phyloP scores from a whole-genome alignment of 768 basidiomycete species.

The Russula abietina region DNA sequence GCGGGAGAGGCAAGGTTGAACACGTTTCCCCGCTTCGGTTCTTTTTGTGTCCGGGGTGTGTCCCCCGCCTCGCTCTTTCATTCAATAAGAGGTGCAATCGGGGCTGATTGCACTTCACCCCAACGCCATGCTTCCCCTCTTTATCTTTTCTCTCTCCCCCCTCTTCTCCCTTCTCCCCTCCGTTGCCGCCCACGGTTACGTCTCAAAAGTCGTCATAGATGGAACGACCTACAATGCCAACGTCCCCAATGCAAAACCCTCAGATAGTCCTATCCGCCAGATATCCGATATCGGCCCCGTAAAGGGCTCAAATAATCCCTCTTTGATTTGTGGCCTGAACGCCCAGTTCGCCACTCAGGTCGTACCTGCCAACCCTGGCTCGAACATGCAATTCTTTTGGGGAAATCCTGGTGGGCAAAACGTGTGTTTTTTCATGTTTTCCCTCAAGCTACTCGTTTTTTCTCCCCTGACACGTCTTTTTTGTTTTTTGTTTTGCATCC shows the following conservation, averaged over 20 bases:
- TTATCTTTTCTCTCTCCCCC: slow-evolving; percentile 26
- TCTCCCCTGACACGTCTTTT: not conserved
- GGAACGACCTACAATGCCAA: slow-evolving; percentile 20
- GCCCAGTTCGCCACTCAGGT: slow-evolving; percentile 43
- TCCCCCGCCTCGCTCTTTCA: not conserved
- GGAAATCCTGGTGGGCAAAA: slow-evolving; percentile 34
- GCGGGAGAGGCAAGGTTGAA: not conserved
- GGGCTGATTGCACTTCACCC: not conserved
- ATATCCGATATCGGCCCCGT: slow-evolving; percentile 39
- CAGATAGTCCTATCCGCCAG: slow-evolving; percentile 35
- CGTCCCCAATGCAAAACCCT: slow-evolving; percentile 11
- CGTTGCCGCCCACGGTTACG: slow-evolving; percentile 18
- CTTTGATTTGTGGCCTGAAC: slow-evolving; percentile 52
- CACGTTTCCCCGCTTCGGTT: not conserved
- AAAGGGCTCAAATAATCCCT: slow-evolving; percentile 48
- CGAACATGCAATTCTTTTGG: slow-evolving; percentile 49
- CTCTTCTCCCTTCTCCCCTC: slow-evolving; percentile 16
- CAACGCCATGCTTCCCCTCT: not conserved
- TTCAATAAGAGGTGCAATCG: not conserved
- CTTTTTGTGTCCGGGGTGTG: not conserved
- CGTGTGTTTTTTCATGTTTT: slow-evolving; percentile 23
- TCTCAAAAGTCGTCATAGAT: slow-evolving; percentile 21
- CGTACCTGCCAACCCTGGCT: slow-evolving; percentile 54
- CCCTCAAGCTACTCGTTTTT: not conserved
- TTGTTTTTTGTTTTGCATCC: not conserved